These are phyloP conservation scores for Trametes sp. DNA, from an alignment of 1,284 basidiomycete genomes.

Conservation along the genomic window DNA sequence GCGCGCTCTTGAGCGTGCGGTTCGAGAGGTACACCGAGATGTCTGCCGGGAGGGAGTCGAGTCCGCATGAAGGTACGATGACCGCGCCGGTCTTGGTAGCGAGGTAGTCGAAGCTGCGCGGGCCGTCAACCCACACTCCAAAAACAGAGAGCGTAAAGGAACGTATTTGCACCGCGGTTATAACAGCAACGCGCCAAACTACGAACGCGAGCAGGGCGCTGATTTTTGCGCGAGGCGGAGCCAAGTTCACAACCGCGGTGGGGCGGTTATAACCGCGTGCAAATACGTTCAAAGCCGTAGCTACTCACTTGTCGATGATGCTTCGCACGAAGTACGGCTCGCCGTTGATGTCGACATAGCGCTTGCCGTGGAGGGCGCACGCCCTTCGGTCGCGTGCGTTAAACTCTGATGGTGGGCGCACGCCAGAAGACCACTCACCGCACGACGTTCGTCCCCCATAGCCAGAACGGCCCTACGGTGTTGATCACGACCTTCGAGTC, in stretches of 20 bases:
- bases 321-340: slow-evolving; percentile 62
- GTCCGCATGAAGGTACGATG: slow-evolving; percentile 75
- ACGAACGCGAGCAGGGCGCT: too few relatives aligned
- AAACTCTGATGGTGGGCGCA: not conserved
- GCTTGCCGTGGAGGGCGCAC: slow-evolving; percentile 58
- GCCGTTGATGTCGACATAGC: slow-evolving; percentile 72
- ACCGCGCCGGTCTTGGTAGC: slow-evolving; percentile 72
- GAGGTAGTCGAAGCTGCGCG: slow-evolving; percentile 63
- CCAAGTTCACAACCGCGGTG: too few relatives aligned
- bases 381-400: slow-evolving; percentile 43
- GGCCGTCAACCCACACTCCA: not conserved
- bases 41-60: slow-evolving; percentile 80
- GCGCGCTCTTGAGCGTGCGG: slow-evolving; percentile 51
- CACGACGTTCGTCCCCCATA: slow-evolving; percentile 70
- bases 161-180: too few relatives aligned
- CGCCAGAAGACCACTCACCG: slow-evolving; percentile 43
- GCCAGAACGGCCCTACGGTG: slow-evolving; percentile 71
- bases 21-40: slow-evolving; percentile 64
- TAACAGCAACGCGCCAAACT: too few relatives aligned
- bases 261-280: too few relatives aligned
- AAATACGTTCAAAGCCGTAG: too few relatives aligned
- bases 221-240: too few relatives aligned
- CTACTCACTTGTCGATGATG: slow-evolving; percentile 55
- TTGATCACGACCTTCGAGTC: slow-evolving; percentile 69
- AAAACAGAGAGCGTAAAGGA: too few relatives aligned